phyloP scores from a whole-genome alignment of 2,329 filamentous ascomycete genomes.

The Biscogniauxia mediterranea region DNA sequence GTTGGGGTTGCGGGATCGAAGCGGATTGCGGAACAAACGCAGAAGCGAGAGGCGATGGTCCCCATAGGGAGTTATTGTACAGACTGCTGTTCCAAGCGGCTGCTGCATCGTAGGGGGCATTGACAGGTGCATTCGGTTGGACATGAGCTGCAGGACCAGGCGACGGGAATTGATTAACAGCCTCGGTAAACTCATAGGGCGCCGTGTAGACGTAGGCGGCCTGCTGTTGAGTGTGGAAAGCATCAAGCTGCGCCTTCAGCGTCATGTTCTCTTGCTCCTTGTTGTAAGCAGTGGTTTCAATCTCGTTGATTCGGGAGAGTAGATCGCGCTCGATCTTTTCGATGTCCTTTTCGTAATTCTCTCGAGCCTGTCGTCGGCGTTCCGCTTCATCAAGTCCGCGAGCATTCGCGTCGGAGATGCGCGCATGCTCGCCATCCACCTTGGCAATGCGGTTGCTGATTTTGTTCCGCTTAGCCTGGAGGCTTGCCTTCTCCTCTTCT shows the following conservation, averaged over 20 bases:
- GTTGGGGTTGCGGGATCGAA: conserved; percentile 32
- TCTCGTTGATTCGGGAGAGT: conserved; percentile 37
- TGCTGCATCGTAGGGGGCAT: conserved; percentile 27
- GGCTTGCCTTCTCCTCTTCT: conserved; percentile 60
- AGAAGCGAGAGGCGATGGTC: conserved; percentile 36
- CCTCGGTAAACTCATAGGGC: conserved; percentile 30
- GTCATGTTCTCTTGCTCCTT: conserved; percentile 41
- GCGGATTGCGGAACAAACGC: conserved; percentile 36
- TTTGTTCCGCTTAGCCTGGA: conserved; percentile 70
- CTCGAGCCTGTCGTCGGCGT: conserved; percentile 52
- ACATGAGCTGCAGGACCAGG: conserved; percentile 19
- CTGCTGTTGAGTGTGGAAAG: conserved; percentile 37
- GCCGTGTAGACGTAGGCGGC: conserved; percentile 33
- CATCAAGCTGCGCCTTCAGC: conserved; percentile 39
- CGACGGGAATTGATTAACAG: conserved; percentile 21
- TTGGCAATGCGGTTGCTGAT: conserved; percentile 69
- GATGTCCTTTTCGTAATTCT: conserved; percentile 46
- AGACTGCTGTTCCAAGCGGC: conserved; percentile 34
- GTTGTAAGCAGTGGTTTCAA: conserved; percentile 35
- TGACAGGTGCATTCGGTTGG: conserved; percentile 15
- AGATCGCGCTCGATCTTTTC: conserved; percentile 45
- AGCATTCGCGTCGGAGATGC: conserved; percentile 67
- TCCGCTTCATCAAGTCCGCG: conserved; percentile 64
- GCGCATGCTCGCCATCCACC: conserved; percentile 69
- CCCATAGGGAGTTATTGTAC: conserved; percentile 33